Evolutionary conservation across 495 filamentous ascomycete species (phyloP), one percentile per base, ranked within the genome.

Genomic region (Pseudoneurospora amorphoporcata): DNA sequence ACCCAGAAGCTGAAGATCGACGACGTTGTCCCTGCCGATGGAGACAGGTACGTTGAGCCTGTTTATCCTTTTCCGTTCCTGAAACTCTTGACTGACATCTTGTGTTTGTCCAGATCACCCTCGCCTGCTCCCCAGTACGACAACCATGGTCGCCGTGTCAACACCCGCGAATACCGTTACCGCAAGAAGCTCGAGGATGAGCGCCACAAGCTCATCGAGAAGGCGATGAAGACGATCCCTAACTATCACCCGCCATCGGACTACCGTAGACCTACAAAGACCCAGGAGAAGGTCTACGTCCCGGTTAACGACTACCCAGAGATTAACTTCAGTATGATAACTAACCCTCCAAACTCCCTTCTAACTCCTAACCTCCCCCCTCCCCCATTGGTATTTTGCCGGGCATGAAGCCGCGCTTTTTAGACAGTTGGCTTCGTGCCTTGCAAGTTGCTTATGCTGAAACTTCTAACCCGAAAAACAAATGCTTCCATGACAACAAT

Each of bases 311-410:
- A 99, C 84, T 99, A 99, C 85, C 96, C 96, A 87, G 96, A 98
- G 84, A 98, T 99, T 92, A 99, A 99, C 92, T 99, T 98, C 93
- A 98, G 95, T 99, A 97, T 92, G 94, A 95, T 94, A 92, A 90
- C 94, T 96, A 97, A 97, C 94, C 94, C 92, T 94, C 91, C 92
- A 91, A 92, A 90, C 83, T 84, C 89, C 88, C 83, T 84, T 83
- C 83, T 91, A 87, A 91, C 71, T 88, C 80, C 53, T 65, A 65
- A 79, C 85, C 82, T 83, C 81, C 82, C 82, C 75, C 78, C 73
- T 65, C 69, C 70, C 45, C 68, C 68, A 43, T 75, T 76, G 72
- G 76, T 79, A 72, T 73, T 80, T 76, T 81, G 83, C 79, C 78
- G 71, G 81, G 79, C 77, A 71, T 73, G 71, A 74, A 73, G 75